Evolutionary conservation across 2,329 filamentous ascomycete genomes (phyloP), one percentile per base, ranked within the genome.

Genomic region (Colletotrichum liaoningense): DNA sequence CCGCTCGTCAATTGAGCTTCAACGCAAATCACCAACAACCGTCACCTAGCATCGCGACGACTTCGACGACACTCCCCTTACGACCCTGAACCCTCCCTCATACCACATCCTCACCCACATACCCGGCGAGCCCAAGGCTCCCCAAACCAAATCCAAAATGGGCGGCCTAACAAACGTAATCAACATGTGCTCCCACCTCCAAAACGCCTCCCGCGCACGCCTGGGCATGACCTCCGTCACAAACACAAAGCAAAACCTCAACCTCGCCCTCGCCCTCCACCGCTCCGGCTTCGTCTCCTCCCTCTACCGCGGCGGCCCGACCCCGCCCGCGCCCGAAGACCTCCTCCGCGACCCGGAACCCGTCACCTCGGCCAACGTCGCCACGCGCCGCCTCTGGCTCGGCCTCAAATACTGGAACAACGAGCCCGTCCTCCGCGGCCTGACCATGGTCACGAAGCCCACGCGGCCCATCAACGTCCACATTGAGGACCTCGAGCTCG

Each of bases 341-440:
- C 82, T 90, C 76, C 76, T 83, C 54, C 82, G 86, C 12, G 82
- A 88, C 30, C 86, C 91, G 14, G 89, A 89, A 74, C 86, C 86
- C 16, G 87, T 94, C 70, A 95, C 92, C 60, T 86, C 87, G 74
- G 87, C 86, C 78, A 98, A 97, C 83, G 90, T 95, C 49, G 89
- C 95, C 5, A 88, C 86, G 52, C 89, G 94, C 80, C 88, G 95
- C 73, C 85, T 98, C 76, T 98, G 95, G 95, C 84, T 98, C 14
- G 95, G 95, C 1, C 86, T 98, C 79, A 98, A 98, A 86, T 98
- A 98, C 88, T 94, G 90, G 90, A 91, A 95, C 77, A 93, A 93
- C 80, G 88, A 92, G 82, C 94, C 95, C 6, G 95, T 98, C 26
- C 84, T 98, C 77, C 87, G 86, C 75, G 88, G 90, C 76, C 88